phyloP scores from a whole-genome alignment of 179 eudicot species.

The Camellia oleifera region DNA sequence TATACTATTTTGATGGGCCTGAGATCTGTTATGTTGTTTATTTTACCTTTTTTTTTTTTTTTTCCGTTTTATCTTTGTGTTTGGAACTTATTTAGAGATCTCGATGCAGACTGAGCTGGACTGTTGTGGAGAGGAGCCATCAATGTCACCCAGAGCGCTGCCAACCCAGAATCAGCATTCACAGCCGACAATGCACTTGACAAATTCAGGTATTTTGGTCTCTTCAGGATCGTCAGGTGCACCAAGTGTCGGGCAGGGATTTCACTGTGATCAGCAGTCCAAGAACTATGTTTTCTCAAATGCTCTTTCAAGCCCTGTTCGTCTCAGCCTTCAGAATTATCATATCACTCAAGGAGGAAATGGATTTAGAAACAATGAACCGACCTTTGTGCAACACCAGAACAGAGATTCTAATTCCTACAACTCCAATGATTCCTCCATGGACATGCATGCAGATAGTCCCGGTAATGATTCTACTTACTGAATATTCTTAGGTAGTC shows the following conservation, averaged over 20 bases:
- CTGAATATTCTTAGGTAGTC: conserved; percentile 22
- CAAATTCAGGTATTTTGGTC: conserved; percentile 24
- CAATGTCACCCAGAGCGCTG: conserved; percentile 61
- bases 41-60: background rate
- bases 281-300: conserved; percentile 74
- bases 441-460: conserved; percentile 92
- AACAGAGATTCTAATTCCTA: conserved; percentile 35
- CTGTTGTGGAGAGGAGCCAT: conserved; percentile 52
- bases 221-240: conserved; percentile 39
- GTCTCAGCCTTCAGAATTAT: conserved; percentile 72
- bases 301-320: conserved; percentile 83
- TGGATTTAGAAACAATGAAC: conserved; percentile 36
- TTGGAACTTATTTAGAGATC: conserved; percentile 3
- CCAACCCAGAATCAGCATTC: conserved; percentile 37
- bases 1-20: background rate
- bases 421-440: conserved; percentile 64
- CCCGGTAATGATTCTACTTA: conserved; percentile 63
- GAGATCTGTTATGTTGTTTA: background rate
- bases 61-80: background rate
- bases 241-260: conserved; percentile 25
- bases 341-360: conserved; percentile 56
- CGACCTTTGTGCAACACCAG: conserved; percentile 26
- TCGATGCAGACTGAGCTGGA: conserved; percentile 67
- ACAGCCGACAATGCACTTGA: conserved; percentile 30
- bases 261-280: conserved; percentile 47